Evolutionary conservation across 768 basidiomycete species (phyloP).

Genomic region (Lanmaoa rubissima): DNA sequence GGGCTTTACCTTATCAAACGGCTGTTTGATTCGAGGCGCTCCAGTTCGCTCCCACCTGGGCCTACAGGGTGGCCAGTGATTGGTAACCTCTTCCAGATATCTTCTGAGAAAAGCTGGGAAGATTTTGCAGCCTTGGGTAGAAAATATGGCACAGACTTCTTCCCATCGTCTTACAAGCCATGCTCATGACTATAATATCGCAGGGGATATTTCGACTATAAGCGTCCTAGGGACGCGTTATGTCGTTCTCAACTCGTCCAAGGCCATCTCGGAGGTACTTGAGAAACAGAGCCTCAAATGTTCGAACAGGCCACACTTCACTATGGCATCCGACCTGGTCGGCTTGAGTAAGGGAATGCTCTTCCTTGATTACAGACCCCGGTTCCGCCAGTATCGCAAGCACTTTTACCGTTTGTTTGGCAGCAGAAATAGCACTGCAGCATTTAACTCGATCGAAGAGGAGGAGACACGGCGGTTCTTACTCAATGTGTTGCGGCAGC

Average conservation of each 20-base stretch:
- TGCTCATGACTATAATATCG: constrained; percentile 13
- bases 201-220: constrained; percentile 19
- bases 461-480: constrained; percentile 19
- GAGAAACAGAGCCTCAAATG: constrained; percentile 54
- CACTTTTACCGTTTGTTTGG: constrained; percentile 8
- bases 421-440: constrained; percentile 1
- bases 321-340: too few relatives aligned
- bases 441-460: constrained; percentile 16
- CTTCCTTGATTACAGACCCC: too few relatives aligned
- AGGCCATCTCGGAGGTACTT: constrained; percentile 46
- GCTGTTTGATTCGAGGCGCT: too few relatives aligned
- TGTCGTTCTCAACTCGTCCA: constrained; percentile 48
- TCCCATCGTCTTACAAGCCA: too few relatives aligned
- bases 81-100: too few relatives aligned
- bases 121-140: too few relatives aligned
- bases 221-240: constrained; percentile 44
- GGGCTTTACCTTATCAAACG: too few relatives aligned
- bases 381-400: constrained; percentile 12
- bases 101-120: too few relatives aligned
- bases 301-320: neutral
- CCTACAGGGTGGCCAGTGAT: too few relatives aligned
- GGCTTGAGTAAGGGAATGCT: too few relatives aligned
- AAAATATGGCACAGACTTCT: too few relatives aligned
- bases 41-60: too few relatives aligned
- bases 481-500: constrained; percentile 14